Evolutionary conservation across 2,329 filamentous ascomycete genomes (phyloP).

Genomic region (Stachybotrys elegans): DNA sequence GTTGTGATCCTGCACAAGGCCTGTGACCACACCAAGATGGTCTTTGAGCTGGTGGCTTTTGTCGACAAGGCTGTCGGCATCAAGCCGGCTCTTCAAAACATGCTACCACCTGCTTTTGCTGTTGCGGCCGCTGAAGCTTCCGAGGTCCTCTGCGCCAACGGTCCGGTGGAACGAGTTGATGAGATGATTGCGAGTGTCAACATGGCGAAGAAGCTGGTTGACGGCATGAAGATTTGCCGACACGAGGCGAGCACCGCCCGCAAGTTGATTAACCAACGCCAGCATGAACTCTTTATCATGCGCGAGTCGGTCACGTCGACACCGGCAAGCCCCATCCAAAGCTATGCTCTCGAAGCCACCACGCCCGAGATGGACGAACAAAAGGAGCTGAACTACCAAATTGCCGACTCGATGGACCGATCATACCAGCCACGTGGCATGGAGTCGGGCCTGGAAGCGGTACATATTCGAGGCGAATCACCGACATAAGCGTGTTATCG

Average conservation of each 20-base stretch:
- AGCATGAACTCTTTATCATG: background rate
- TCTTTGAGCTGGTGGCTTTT: constrained; percentile 42
- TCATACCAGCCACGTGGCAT: no score
- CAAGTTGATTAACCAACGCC: background rate
- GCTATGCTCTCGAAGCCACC: background rate
- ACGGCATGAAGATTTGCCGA: constrained; percentile 55
- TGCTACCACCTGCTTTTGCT: constrained; percentile 58
- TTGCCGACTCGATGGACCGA: background rate
- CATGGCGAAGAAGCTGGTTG: constrained; percentile 47
- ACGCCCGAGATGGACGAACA: background rate
- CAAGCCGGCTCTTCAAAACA: constrained; percentile 25
- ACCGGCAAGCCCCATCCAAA: background rate
- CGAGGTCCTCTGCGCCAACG: constrained; percentile 61
- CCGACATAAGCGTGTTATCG: no score
- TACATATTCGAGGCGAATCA: no score
- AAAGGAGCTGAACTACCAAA: background rate
- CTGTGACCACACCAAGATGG: constrained; percentile 45
- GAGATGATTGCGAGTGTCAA: constrained; percentile 49
- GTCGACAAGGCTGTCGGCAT: constrained; percentile 31
- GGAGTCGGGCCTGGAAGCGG: no score
- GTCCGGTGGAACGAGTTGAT: constrained; percentile 44
- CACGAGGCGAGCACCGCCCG: constrained; percentile 29
- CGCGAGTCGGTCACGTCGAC: background rate
- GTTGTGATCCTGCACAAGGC: constrained; percentile 24
- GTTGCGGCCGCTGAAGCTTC: constrained; percentile 58